These are phyloP conservation scores for Hypoxylon sp. DNA, from an alignment of 2,329 filamentous ascomycete genomes.

Conservation along the genomic window DNA sequence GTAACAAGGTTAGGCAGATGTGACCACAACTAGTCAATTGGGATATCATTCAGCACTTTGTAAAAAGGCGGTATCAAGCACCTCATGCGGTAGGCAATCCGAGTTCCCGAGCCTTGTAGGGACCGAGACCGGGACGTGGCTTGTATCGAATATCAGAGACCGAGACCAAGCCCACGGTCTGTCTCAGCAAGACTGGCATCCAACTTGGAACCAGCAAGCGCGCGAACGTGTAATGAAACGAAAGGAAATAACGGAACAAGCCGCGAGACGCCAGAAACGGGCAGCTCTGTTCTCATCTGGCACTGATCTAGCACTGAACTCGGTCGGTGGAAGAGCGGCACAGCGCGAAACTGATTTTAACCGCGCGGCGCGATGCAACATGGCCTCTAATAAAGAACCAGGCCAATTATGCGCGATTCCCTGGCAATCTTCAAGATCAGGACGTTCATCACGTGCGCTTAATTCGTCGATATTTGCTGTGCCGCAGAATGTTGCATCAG, in stretches of 20 bases:
- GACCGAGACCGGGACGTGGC: constrained; percentile 20
- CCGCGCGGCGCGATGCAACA: constrained; percentile 40
- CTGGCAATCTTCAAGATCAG: constrained; percentile 3
- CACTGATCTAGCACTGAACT: background rate
- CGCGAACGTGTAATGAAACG: background rate
- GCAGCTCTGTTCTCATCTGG: constrained; percentile 12
- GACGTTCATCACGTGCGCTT: constrained; percentile 17
- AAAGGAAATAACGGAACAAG: constrained; percentile 8
- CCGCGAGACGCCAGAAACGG: constrained; percentile 19
- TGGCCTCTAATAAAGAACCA: constrained; percentile 13
- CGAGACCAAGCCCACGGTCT: constrained; percentile 17
- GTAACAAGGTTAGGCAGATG: constrained; percentile 34
- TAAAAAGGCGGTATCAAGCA: constrained; percentile 4
- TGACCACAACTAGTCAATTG: background rate
- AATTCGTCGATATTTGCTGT: constrained; percentile 28
- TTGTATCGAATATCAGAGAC: constrained; percentile 33
- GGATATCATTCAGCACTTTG: constrained; percentile 10
- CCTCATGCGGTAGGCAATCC: constrained; percentile 12
- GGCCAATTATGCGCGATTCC: constrained; percentile 5
- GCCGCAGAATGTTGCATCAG: constrained; percentile 43
- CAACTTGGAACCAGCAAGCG: constrained; percentile 15
- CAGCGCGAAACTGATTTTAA: constrained; percentile 38
- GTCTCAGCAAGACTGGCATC: constrained; percentile 28
- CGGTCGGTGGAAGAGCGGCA: constrained; percentile 27
- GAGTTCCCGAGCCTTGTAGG: constrained; percentile 10